Conservation (phyloP, 1,139 yeast genomes). For the Geotrichum aggregatum region DNA sequence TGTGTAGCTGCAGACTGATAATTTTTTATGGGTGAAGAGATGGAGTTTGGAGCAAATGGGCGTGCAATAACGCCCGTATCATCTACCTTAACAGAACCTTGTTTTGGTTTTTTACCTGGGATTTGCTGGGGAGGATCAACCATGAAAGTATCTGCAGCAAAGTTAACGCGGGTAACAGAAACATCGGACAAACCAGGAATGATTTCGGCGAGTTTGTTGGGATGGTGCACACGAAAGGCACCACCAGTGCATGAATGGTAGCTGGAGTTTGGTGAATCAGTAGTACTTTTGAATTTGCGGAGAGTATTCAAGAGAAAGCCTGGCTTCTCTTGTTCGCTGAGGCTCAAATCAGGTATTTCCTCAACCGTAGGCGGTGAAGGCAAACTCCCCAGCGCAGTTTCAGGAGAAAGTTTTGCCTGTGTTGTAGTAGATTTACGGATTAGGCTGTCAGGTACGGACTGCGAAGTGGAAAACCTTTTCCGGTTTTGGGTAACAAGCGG, state of each 20-base stretch:
- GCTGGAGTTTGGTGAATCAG: neutral
- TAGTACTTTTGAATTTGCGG: neutral
- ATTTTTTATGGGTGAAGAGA: constrained; percentile 13
- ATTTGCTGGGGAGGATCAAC: constrained; percentile 93
- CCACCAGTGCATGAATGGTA: neutral
- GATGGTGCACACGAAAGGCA: constrained; percentile 34
- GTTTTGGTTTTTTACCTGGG: constrained; percentile 78
- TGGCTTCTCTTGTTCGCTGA: constrained; percentile 1
- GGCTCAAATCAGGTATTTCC: neutral
- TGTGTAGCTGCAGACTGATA: constrained; percentile 32
- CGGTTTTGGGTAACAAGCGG: neutral
- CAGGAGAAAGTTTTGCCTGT: constrained; percentile 1
- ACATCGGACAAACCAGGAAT: constrained; percentile 13
- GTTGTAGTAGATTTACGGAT: neutral
- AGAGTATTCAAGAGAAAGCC: constrained; percentile 6
- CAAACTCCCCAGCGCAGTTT: neutral
- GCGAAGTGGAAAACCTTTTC: neutral
- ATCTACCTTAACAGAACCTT: constrained; percentile 67
- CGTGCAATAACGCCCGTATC: constrained; percentile 35
- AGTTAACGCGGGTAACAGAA: constrained; percentile 49
- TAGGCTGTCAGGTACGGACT: neutral
- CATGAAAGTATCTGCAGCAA: constrained; percentile 63
- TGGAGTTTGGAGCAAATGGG: constrained; percentile 29
- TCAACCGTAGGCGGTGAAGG: neutral
- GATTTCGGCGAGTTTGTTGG: constrained; percentile 34